These are phyloP conservation scores for Ilex aquifolium DNA, from an alignment of 257 asterid genomes.

Conservation along the genomic window DNA sequence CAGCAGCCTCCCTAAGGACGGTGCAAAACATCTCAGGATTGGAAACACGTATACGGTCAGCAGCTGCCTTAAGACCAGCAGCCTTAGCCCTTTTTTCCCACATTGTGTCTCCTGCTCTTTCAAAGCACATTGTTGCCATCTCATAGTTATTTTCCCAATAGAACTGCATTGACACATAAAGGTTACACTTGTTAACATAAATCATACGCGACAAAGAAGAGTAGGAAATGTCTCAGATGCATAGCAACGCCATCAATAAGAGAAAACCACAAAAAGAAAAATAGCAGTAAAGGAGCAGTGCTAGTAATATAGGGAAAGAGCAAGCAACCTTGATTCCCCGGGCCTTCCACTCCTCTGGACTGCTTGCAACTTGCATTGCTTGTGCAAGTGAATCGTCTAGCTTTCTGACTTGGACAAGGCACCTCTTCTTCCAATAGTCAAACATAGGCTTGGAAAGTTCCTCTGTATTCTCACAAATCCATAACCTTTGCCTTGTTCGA, in stretches of 20 bases:
- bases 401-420: slow-evolving; percentile 45
- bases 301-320: background rate
- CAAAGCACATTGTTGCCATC: slow-evolving; percentile 71
- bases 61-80: slow-evolving; percentile 41
- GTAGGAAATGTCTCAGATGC: background rate
- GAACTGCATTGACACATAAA: slow-evolving; percentile 32
- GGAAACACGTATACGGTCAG: slow-evolving; percentile 32
- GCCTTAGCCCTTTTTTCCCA: slow-evolving; percentile 67
- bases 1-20: slow-evolving; percentile 63
- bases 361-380: slow-evolving; percentile 64
- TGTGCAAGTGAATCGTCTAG: slow-evolving; percentile 48
- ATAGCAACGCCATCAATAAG: background rate
- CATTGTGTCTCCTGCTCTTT: slow-evolving; percentile 48
- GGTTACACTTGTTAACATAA: background rate
- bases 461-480: slow-evolving; percentile 58
- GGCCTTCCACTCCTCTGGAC: slow-evolving; percentile 60
- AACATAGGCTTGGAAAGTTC: slow-evolving; percentile 52
- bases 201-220: background rate
- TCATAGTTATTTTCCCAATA: slow-evolving; percentile 58
- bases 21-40: slow-evolving; percentile 30
- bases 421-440: slow-evolving; percentile 52
- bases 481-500: slow-evolving; percentile 62
- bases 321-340: slow-evolving; percentile 52
- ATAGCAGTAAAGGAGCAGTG: background rate
- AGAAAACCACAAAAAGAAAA: background rate